Base-by-base conservation (phyloP, 192 early-diverging fungal species). In the Linnemannia zychae region DNA sequence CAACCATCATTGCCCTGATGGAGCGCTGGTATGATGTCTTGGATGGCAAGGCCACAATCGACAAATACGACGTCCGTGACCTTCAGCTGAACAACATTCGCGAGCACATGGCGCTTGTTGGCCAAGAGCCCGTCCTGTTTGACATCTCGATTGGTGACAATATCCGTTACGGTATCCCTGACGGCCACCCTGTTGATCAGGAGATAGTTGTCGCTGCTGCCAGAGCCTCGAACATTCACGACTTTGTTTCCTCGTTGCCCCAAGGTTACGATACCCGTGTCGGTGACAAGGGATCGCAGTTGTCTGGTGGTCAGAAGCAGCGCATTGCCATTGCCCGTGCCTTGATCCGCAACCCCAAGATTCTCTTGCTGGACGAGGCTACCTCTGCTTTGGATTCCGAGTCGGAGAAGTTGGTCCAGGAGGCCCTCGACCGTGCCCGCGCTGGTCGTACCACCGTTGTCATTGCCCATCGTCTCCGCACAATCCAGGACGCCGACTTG, bases 311-410 rank as follows among this genome's bases (percentile, higher is more conserved):
- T 34, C 94, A 95, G 76, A 92, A 91, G 79, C 93, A 94, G 82
- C 90, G 94, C 50, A 92, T 94, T 76, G 93, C 93, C 3, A 94
- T 94, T 84, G 94, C 94, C 11, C 92, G 94, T 76, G 94, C 94
- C 2, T 79, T 95, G 67, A 82, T 95, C 28, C 89, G 92, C 46
- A 87, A 93, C 81, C 94, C 94, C 38, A 84, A 89, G 79, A 90
- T 97, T 71, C 82, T 97, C 81, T 77, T 97, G 65, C 80, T 97
- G 18, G 97, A 97, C 76, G 97, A 97, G 87, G 97, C 97, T 0
- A 96, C 97, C 0, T 92, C 91, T 12, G 96, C 96, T 0, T 81
- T 97, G 44, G 97, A 97, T 78, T 95, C 94, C 24, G 92, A 94
- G 79, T 93, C 93, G 70, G 96, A 98, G 88, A 91, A 83, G 70